phyloP scores from a whole-genome alignment of 2,329 filamentous ascomycete genomes.

The Sporothrix mexicana region DNA sequence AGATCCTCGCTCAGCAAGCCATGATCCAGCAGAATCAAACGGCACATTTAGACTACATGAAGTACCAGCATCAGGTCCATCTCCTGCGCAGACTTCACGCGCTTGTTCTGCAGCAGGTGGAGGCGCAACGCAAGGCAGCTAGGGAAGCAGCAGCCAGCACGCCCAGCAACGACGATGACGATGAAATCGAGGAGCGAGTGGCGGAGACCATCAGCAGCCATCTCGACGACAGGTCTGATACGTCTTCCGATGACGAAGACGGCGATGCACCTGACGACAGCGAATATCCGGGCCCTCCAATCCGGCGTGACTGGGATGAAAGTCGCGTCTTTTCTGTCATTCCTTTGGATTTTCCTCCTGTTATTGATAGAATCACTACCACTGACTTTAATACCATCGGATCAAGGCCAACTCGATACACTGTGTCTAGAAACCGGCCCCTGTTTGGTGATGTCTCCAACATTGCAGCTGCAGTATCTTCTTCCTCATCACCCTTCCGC shows the following conservation, averaged over 20 bases:
- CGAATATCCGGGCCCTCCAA: not conserved
- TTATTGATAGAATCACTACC: not conserved
- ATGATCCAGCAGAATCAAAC: conserved; percentile 2
- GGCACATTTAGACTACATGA: conserved; percentile 16
- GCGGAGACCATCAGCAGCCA: not conserved
- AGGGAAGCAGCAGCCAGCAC: not conserved
- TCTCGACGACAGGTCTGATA: not conserved
- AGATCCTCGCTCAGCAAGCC: conserved; percentile 10
- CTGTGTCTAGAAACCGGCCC: not conserved
- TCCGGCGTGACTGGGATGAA: not conserved
- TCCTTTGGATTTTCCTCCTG: not conserved
- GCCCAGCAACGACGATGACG: not conserved
- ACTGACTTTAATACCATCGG: not conserved
- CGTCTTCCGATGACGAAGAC: not conserved
- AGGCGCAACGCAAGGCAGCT: not conserved
- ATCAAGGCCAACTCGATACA: not conserved
- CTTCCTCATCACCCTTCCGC: not conserved
- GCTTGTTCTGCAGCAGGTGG: conserved; percentile 8
- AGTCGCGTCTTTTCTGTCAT: too few species aligned
- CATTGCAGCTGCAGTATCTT: not conserved
- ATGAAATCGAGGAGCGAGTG: not conserved
- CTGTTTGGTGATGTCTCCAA: not conserved
- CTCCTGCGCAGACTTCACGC: not conserved
- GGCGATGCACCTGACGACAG: not conserved
- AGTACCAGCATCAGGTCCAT: conserved; percentile 11